Evolutionary conservation across 768 basidiomycete genomes (phyloP).

Genomic region (Lactarius sanguifluus): DNA sequence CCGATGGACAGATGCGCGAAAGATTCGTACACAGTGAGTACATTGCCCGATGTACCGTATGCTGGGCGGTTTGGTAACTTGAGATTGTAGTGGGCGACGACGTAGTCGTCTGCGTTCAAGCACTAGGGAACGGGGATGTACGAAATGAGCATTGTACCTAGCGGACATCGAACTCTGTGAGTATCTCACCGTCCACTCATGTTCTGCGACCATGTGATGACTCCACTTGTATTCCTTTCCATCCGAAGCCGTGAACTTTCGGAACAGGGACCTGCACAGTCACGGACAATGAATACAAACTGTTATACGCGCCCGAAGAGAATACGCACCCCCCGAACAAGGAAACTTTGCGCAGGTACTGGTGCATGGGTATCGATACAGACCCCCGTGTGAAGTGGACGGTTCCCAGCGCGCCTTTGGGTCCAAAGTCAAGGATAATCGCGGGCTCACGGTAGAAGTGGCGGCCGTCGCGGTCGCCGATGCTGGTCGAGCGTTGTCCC

Average conservation of each 20-base stretch:
- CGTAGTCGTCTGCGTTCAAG: conserved; percentile 49
- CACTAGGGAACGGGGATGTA: conserved; percentile 43
- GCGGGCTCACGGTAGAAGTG: conserved; percentile 54
- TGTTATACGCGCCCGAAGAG: conserved; percentile 16
- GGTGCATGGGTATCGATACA: conserved; percentile 56
- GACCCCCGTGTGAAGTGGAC: conserved; percentile 51
- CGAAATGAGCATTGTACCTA: conserved; percentile 11
- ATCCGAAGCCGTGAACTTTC: conserved; percentile 69
- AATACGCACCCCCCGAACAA: conserved; percentile 63
- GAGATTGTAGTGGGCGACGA: conserved; percentile 68
- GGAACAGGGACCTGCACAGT: conserved; percentile 54
- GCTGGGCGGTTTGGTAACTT: conserved; percentile 52
- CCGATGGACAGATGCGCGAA: conserved; percentile 55
- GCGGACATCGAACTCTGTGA: conserved; percentile 16
- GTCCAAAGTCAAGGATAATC: conserved; percentile 59
- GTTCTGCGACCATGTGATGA: conserved; percentile 50
- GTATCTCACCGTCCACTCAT: conserved; percentile 71
- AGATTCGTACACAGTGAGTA: conserved; percentile 56
- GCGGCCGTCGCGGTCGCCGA: conserved; percentile 48
- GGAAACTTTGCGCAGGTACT: conserved; percentile 61
- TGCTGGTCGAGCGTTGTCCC: conserved; percentile 60
- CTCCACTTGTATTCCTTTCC: conserved; percentile 73
- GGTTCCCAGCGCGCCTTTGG: conserved; percentile 57
- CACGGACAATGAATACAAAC: conserved; percentile 3
- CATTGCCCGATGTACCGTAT: conserved; percentile 64